Base-by-base conservation (phyloP, 1,139 yeast species). In the Yamadazyma diddensiae region DNA sequence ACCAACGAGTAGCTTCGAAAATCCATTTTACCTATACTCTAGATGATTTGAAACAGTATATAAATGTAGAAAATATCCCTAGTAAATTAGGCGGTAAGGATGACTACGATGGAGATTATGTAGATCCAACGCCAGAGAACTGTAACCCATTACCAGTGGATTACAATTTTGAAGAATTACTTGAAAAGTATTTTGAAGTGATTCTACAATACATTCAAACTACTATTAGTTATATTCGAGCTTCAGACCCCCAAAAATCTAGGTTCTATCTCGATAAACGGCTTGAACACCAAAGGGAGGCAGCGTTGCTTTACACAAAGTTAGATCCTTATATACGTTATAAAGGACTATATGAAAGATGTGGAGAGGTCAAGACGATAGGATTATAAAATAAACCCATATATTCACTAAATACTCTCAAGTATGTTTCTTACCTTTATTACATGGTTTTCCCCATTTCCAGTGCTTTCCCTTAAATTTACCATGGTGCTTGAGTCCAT, bases 1-100 rank as follows among this genome's bases (percentile, higher is more conserved):
- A 87, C 51, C 95, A 95, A 2, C 90, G 81, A 7, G 94, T 87
- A 28, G 94, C 94, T 0, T 68, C 85, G 18, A 87, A 85, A 58
- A 80, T 87, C 45, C 69, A 73, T 16, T 87, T 87, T 59, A 84
- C 95, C 17, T 77, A 79, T 47, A 62, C 62, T 33, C 47, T 60
- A 10, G 67, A 73, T 31, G 94, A 86, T 39, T 59, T 87, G 45
- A 65, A 65, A 31, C 64, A 78, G 45, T 74, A 59, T 51, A 74
- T 87, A 27, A 74, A 71, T 29, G 48, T 55, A 25, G 60, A 73
- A 26, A 59, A 72, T 46, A 67, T 87, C 36, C 83, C 90, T 23
- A 57, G 60, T 39, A 73, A 69, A 21, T 55, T 85, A 30, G 95
- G 92, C 9, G 96, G 95, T 21, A 58, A 65, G 8, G 80, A 77